Evolutionary conservation across 495 filamentous ascomycete genomes (phyloP).

Genomic region (Thozetella sp.): DNA sequence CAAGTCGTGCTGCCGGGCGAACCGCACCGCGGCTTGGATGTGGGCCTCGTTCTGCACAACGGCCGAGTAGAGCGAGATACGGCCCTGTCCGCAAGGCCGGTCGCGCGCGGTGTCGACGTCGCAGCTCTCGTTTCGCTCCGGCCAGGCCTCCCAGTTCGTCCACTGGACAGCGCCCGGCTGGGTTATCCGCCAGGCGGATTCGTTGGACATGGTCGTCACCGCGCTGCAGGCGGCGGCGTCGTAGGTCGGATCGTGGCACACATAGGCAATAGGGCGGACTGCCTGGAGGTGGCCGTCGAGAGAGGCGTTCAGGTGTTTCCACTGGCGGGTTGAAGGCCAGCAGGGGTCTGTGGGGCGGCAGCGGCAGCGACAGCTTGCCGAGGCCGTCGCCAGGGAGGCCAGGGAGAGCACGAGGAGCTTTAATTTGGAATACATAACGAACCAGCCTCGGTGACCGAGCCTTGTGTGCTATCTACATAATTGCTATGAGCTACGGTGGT

Average conservation of each 20-base stretch:
- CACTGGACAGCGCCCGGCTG: conserved; percentile 9
- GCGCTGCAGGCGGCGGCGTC: conserved; percentile 13
- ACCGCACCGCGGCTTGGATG: conserved; percentile 1
- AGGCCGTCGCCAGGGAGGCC: not conserved
- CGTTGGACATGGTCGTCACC: conserved; percentile 9
- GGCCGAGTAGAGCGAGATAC: conserved; percentile 3
- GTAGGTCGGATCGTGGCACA: conserved; percentile 39
- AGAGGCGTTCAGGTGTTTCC: conserved; percentile 43
- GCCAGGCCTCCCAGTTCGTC: conserved; percentile 30
- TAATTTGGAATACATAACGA: not conserved
- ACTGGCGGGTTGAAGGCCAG: conserved; percentile 46
- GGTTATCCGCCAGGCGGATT: conserved; percentile 29
- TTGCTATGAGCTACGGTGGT: too few relatives aligned
- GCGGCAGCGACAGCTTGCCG: not conserved
- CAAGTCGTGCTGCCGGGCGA: conserved; percentile 4
- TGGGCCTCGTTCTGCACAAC: conserved; percentile 31
- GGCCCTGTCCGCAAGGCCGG: not conserved
- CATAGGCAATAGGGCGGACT: conserved; percentile 41
- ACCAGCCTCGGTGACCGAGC: too few relatives aligned
- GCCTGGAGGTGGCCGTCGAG: conserved; percentile 44
- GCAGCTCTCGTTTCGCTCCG: conserved; percentile 24
- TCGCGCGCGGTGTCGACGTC: not conserved
- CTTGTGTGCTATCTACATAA: too few relatives aligned
- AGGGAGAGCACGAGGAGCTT: not conserved
- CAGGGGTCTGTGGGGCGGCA: conserved; percentile 27